Conservation (phyloP, 2,329 filamentous ascomycete genomes). For the Ophiobolus disseminans region DNA sequence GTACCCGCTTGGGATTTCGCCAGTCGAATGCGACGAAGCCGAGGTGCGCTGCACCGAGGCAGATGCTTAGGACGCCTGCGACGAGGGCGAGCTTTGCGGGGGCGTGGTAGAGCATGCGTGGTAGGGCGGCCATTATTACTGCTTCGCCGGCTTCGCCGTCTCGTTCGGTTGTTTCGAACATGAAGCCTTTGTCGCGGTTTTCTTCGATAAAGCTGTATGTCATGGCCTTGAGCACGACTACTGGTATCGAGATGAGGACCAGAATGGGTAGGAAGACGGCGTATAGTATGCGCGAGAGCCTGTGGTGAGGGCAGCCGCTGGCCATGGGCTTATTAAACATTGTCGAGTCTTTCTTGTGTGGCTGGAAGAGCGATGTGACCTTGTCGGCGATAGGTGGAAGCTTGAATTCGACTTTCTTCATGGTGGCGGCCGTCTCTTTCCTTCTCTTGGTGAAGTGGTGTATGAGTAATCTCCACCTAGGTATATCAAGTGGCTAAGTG, state of each 20-base stretch:
- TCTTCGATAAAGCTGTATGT: slow-evolving; percentile 44
- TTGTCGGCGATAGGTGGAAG: slow-evolving; percentile 17
- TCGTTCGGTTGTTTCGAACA: slow-evolving; percentile 25
- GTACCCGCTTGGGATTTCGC: slow-evolving; percentile 34
- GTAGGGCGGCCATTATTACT: slow-evolving; percentile 39
- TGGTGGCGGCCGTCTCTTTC: slow-evolving; percentile 7
- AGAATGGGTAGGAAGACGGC: slow-evolving; percentile 25
- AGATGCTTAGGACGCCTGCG: slow-evolving; percentile 29
- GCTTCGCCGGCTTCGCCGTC: slow-evolving; percentile 14
- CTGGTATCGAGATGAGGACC: slow-evolving; percentile 23
- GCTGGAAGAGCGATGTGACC: slow-evolving; percentile 17
- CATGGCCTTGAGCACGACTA: slow-evolving; percentile 37
- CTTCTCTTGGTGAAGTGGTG: not conserved
- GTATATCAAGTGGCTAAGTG: too few species aligned
- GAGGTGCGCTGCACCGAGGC: slow-evolving; percentile 27
- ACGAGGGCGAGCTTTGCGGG: slow-evolving; percentile 40
- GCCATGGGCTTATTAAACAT: slow-evolving; percentile 16
- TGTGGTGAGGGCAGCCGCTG: slow-evolving; percentile 23
- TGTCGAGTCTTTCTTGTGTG: slow-evolving; percentile 13
- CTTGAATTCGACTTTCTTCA: slow-evolving; percentile 19
- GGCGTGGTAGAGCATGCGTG: slow-evolving; percentile 28
- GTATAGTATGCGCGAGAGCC: slow-evolving; percentile 30
- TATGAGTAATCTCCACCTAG: too few species aligned
- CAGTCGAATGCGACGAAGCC: slow-evolving; percentile 34
- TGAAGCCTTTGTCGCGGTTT: slow-evolving; percentile 41